Base-by-base conservation (phyloP, 768 basidiomycete species). In the Naganishia vishniacii region DNA sequence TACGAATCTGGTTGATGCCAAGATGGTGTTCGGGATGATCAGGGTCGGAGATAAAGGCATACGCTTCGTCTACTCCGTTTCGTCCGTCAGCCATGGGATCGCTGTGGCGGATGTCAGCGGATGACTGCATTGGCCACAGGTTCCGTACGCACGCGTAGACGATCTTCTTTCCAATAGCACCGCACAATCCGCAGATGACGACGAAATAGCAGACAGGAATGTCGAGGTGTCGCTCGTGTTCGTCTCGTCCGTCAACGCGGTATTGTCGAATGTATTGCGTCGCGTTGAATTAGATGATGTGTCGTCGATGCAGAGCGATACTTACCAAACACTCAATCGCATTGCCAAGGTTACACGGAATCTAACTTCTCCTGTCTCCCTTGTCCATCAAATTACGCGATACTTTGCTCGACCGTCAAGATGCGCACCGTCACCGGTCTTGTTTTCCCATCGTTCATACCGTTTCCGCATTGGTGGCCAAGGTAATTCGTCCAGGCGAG, bases 241-340 rank as follows among this genome's bases (percentile, higher is more conserved):
- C 49, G 18, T 16, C 20, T 26, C 18, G 15, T 26, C 48, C 48
- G 48, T 16, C 31, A 3, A 51, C 31, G 29, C 12, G 31, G 34
- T 32, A 34, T 23, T 51, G 49, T 26, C 49, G 49, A 18, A 51
- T 26, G 23, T 32, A 26, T 6, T n/a, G 16, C 15, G 5, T 7
- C n/a, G n/a, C 5, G 15, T 15, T 49, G 48, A 44, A 8, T 31
- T 32, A 49, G 8, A 5, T 16, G 26, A 28, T 12, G 31, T 3
- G 1, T n/a, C 5, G 13, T 31, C 15, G 23, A n/a, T n/a, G n/a
- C n/a, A n/a, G n/a, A n/a, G n/a, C n/a, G n/a, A n/a, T n/a, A 56
- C 53, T 56, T 9, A 56, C 53, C 53, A 25, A 56, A 23, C 9
- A 56, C 53, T 25, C 25, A 56, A 23, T 56, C 53, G 25, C 40